Percentiles rank a stretch among this genome's conserved stretches.
Evolutionary conservation across 1,139 yeast genomes (phyloP).

Genomic region (Saccharomyces hybrid): DNA sequence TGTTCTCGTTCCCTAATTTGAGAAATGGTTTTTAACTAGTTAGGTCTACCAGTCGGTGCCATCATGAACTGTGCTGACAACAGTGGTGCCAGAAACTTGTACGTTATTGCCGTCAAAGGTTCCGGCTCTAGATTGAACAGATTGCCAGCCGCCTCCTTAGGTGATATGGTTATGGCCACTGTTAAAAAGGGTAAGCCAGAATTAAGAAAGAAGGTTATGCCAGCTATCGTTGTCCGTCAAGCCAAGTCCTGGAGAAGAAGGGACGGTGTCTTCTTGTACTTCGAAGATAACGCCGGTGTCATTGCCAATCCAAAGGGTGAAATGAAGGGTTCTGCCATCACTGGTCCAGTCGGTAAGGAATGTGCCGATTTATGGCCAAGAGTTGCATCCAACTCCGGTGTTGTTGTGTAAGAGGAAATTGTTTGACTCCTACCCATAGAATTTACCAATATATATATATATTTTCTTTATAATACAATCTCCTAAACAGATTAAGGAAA

Average conservation of each 20-base stretch:
- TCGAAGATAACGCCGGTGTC: conserved; percentile 99
- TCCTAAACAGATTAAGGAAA: background rate
- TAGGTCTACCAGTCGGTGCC: conserved; percentile 99
- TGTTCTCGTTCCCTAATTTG: conserved; percentile 2
- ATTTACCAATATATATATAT: background rate
- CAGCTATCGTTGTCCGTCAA: conserved; percentile 99
- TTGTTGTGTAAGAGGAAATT: conserved; percentile 76
- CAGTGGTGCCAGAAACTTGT: conserved; percentile 99
- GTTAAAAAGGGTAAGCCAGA: conserved; percentile 99
- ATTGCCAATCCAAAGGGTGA: conserved; percentile 99
- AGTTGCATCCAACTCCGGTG: conserved; percentile 99
- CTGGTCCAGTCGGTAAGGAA: conserved; percentile 99
- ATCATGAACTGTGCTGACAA: conserved; percentile 99
- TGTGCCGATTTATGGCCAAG: conserved; percentile 99
- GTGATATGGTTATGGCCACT: conserved; percentile 99
- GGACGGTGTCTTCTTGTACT: conserved; percentile 99
- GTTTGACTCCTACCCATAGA: background rate
- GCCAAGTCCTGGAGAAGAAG: conserved; percentile 99
- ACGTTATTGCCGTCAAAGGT: conserved; percentile 98
- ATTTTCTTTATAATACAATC: background rate
- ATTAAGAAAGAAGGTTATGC: conserved; percentile 99
- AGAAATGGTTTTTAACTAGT: conserved; percentile 57
- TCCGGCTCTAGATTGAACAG: conserved; percentile 99
- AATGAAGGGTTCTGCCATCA: conserved; percentile 99
- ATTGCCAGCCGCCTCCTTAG: conserved; percentile 99